Evolutionary conservation across 805 yeast genomes (phyloP), one percentile per base, ranked within the genome.

Genomic region (Suhomyces sp.): DNA sequence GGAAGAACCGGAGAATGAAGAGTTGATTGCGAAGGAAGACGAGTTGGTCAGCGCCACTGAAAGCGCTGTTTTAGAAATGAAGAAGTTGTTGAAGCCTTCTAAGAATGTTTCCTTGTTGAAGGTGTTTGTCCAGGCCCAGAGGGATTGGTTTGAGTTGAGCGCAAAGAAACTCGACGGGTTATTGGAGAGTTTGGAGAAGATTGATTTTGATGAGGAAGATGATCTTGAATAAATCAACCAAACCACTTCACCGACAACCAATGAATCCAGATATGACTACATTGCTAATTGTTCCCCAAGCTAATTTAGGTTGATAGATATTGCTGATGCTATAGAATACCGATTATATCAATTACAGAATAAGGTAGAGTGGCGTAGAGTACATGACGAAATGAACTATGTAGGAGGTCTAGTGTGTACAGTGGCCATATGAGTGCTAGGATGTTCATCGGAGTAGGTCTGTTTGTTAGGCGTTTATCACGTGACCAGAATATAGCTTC

Each of bases 21-120:
- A 80, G 51, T 71, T 82, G 58, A 85, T 83, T 54, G 66, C 72
- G 15, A 76, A 77, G 55, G 96, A 88, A 68, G 96, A 88, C 65
- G 93, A 87, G 56, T 80, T 88, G 58, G 94, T 88, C 35, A 81
- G 85, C 59, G 89, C 90, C 24, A 88, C 91, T 4, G 86, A 87
- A 53, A 73, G 79, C 26, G 94, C 96, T 0, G 94, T 87, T n/a
- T 81, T 83, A 60, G 83, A 84, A 50, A 87, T 88, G 94, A 84
- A 86, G 67, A 82, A 79, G 58, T 74, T 88, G 52, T 82, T 88
- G 58, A 82, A 80, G 56, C 90, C 92, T 23, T 76, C 83, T 9
- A 87, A 86, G 67, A 74, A 84, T 51, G 76, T 88, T 47, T 78
- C 80, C 54, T 71, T 88, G 60, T 73, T 88, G 58, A 85, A 85